Evolutionary conservation across 1,139 yeast species (phyloP).

Genomic region (Saccharomycopsis hybrid): DNA sequence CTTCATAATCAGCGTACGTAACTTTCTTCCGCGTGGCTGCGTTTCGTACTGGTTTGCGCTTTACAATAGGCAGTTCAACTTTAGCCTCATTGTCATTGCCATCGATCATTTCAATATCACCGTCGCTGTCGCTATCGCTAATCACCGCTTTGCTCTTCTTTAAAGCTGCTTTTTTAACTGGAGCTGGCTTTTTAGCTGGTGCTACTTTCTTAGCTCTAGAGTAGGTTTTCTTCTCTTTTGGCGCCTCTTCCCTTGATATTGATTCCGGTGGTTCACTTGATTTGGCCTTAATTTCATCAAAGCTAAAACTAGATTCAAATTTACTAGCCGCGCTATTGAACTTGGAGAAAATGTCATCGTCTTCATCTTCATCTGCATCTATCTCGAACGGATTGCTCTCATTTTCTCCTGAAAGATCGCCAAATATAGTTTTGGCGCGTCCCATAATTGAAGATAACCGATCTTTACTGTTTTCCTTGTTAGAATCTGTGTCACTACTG

Average conservation of each 20-base stretch:
- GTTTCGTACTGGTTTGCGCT: conserved; percentile 11
- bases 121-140: conserved; percentile 4
- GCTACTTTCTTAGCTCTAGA: conserved; percentile 6
- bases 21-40: conserved; percentile 6
- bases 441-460: conserved; percentile 16
- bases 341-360: conserved; percentile 19
- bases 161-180: conserved; percentile 11
- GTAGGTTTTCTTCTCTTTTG: neutral
- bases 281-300: conserved; percentile 3
- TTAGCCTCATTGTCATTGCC: neutral
- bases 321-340: conserved; percentile 16
- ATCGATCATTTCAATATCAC: too few relatives aligned
- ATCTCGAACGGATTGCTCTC: too few relatives aligned
- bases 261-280: too few relatives aligned
- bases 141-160: conserved; percentile 16
- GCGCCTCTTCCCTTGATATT: neutral
- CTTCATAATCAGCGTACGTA: conserved; percentile 5
- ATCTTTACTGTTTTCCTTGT: conserved; percentile 10
- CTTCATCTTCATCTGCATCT: conserved; percentile 17
- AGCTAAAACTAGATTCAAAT: conserved; percentile 12
- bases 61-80: conserved; percentile 5
- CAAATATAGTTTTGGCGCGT: conserved; percentile 19
- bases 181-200: neutral
- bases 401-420: too few relatives aligned
- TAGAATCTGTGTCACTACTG: neutral